A percentile compares a stretch with the other conserved stretches of the same genome.
phyloP scores from a whole-genome alignment of 192 early-diverging fungal species.

The Umbelopsis ramanniana region DNA sequence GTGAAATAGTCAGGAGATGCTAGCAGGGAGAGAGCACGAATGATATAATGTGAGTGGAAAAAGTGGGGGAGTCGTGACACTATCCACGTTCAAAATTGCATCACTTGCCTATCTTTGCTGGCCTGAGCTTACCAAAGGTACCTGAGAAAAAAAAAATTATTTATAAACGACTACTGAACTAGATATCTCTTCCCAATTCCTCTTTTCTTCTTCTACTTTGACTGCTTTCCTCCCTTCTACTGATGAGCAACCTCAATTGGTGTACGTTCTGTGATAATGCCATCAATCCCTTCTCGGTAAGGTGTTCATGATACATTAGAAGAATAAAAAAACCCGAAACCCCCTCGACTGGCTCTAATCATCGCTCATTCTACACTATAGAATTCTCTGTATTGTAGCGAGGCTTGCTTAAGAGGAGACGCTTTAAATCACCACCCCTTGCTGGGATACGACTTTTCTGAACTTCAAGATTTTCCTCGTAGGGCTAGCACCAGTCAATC shows the following conservation, averaged over 20 bases:
- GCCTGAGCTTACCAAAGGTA: conserved; percentile 11
- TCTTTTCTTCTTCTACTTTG: conserved; percentile 12
- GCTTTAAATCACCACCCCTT: conserved; percentile 39
- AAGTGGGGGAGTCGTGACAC: conserved; percentile 10
- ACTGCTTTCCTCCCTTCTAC: neutral
- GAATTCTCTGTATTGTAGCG: conserved; percentile 43
- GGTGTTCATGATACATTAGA: neutral
- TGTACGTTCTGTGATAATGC: conserved; percentile 46
- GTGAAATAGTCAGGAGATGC: neutral
- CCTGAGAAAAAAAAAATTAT: conserved; percentile 8
- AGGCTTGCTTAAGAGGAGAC: conserved; percentile 36
- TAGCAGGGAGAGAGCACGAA: neutral
- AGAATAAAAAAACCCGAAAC: neutral
- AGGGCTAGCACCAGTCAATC: conserved; percentile 18
- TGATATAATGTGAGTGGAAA: neutral
- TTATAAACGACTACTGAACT: neutral
- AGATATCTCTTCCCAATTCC: neutral
- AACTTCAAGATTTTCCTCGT: conserved; percentile 42
- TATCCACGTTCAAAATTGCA: conserved; percentile 11
- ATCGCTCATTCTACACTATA: neutral
- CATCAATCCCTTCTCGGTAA: conserved; percentile 41
- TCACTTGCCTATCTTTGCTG: conserved; percentile 22
- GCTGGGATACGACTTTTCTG: conserved; percentile 42
- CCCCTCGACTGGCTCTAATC: neutral
- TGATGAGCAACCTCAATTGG: conserved; percentile 43